Evolutionary conservation across 1,284 basidiomycete genomes (phyloP), one percentile per base, ranked within the genome.

Genomic region (Tilletia setariae): DNA sequence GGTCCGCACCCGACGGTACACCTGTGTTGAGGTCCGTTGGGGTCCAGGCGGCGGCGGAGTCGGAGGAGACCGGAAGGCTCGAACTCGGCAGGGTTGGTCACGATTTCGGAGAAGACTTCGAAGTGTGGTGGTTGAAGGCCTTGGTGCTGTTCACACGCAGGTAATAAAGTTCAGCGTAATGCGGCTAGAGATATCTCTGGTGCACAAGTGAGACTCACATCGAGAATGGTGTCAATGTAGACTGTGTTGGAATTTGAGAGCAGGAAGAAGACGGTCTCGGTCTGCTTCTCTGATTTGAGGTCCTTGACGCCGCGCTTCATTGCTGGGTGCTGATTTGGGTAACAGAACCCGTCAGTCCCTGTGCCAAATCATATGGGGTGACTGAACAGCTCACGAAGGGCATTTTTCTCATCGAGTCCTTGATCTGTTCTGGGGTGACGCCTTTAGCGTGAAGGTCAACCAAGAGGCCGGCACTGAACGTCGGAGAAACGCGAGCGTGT

Each of bases 71-170:
- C 90, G 1, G 87, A 87, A 0, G 85, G 81, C 63, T 88, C 86
- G 88, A 93, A 98, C 74, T 89, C 85, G 1, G 95, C 94, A 0
- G 92, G 93, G 85, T 98, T 98, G 65, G 94, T 96, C 77, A 95
- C 87, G 77, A 98, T 90, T 74, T 93, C 89, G 67, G 89, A 86
- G 83, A 98, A 97, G 64, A 92, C 85, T 66, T 86, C 83, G 51
- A 87, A 84, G 8, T 35, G 40, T 11, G 69, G 66, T 47, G 67
- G 61, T 35, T 68, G 67, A 43, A 96, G 86, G 63, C 87, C 88
- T 84, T 91, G 91, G 59, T 70, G 65, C 59, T 68, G 42, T 30
- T 56, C 66, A 44, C 19, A 43, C 30, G n/a, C 25, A 21, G 11
- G 11, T 40, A 11, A 40, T 40, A 40, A 11, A 11, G 35, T 40